phyloP scores from a whole-genome alignment of 78 protist species.

The Dictyostelium brefeldianum region DNA sequence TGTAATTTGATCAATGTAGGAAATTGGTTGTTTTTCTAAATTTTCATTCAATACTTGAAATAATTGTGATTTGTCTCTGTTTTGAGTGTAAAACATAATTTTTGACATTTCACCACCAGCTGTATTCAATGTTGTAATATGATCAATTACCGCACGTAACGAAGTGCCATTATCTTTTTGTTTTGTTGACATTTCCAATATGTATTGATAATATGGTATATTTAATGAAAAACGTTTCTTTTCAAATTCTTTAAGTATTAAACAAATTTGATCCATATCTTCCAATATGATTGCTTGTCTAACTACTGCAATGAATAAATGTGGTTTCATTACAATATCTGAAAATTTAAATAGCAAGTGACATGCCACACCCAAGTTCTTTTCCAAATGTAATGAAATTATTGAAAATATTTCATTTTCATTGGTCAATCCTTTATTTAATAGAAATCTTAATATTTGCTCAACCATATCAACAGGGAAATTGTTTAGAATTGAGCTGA shows the following conservation, averaged over 20 bases:
- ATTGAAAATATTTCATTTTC: neutral
- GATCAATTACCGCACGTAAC: neutral
- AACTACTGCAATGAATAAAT: neutral
- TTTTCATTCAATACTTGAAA: neutral
- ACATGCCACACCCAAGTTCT: neutral
- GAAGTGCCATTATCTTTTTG: no score
- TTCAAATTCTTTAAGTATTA: neutral
- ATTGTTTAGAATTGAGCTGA: neutral
- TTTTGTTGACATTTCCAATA: neutral
- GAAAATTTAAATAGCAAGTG: neutral
- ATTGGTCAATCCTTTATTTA: no score
- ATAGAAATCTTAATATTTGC: neutral
- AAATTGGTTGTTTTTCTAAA: neutral
- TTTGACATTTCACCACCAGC: neutral
- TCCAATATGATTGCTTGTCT: neutral
- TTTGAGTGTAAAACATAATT: constrained; percentile 14
- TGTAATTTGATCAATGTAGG: neutral
- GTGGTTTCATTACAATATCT: neutral
- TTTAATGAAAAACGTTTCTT: no score
- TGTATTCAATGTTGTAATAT: neutral
- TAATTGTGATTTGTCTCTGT: neutral
- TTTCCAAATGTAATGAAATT: neutral
- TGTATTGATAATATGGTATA: neutral
- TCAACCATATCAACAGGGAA: neutral
- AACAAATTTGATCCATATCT: neutral